These are phyloP conservation scores for Pluteus cervinus DNA, from an alignment of 768 basidiomycete species.

Conservation along the genomic window DNA sequence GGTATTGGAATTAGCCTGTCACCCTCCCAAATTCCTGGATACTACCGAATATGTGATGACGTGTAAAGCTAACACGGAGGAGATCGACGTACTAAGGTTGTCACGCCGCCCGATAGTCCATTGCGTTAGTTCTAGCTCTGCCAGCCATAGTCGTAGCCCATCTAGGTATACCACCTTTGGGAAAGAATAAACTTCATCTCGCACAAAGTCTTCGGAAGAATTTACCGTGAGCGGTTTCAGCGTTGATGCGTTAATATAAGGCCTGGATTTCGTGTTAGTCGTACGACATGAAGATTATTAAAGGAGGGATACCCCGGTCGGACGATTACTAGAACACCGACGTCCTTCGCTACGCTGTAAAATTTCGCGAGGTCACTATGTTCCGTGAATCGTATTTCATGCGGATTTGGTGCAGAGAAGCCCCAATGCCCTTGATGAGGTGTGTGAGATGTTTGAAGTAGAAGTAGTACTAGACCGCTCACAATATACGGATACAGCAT, in stretches of 20 bases:
- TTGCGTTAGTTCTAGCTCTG: conserved; percentile 55
- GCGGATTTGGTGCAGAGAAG: conserved; percentile 52
- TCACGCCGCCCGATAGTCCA: conserved; percentile 52
- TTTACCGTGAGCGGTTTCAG: conserved; percentile 59
- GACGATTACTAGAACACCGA: conserved; percentile 60
- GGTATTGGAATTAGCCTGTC: conserved; percentile 32
- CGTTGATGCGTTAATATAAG: conserved; percentile 65
- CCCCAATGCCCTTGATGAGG: conserved; percentile 53
- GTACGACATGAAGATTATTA: neutral
- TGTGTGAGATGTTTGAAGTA: conserved; percentile 15
- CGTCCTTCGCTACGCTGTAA: conserved; percentile 52
- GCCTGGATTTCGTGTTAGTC: conserved; percentile 14
- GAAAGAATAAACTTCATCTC: neutral
- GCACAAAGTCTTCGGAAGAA: neutral
- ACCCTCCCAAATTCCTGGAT: conserved; percentile 22
- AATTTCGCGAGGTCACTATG: conserved; percentile 56
- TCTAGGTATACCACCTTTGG: conserved; percentile 36
- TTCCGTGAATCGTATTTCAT: conserved; percentile 50
- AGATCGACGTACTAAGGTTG: conserved; percentile 24
- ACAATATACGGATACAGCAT: conserved; percentile 57
- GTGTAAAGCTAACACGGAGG: neutral
- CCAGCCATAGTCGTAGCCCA: conserved; percentile 44
- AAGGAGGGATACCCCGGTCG: conserved; percentile 47
- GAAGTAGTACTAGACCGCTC: conserved; percentile 29
- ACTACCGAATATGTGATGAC: conserved; percentile 8